phyloP scores from a whole-genome alignment of 192 early-diverging fungal genomes.

The Coemansia sp. region DNA sequence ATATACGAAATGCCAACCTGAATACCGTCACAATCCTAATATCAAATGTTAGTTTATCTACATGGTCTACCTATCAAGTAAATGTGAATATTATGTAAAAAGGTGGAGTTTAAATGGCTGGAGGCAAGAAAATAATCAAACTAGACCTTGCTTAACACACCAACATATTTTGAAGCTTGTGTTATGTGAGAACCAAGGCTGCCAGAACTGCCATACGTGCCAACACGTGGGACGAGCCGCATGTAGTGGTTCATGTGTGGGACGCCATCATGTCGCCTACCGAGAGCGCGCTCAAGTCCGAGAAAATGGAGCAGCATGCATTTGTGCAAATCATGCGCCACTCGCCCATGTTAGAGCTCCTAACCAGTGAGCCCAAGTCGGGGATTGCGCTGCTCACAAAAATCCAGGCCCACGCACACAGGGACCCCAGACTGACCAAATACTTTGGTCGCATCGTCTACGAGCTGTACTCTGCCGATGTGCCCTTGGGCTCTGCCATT shows the following conservation, averaged over 20 bases:
- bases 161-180: too few relatives aligned
- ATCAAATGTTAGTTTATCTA: too few relatives aligned
- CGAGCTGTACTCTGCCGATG: constrained; percentile 85
- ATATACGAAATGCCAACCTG: too few relatives aligned
- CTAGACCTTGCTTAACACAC: too few relatives aligned
- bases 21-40: too few relatives aligned
- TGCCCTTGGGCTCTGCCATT: constrained; percentile 86
- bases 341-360: constrained; percentile 70
- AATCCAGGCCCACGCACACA: constrained; percentile 83
- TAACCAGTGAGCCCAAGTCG: constrained; percentile 59
- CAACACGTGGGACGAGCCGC: constrained; percentile 69
- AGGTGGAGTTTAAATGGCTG: too few relatives aligned
- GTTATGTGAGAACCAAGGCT: too few relatives aligned
- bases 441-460: constrained; percentile 79
- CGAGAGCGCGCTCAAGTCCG: constrained; percentile 75
- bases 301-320: constrained; percentile 81
- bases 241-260: constrained; percentile 80
- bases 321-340: constrained; percentile 65
- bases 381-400: constrained; percentile 83
- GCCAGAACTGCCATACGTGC: constrained; percentile 30
- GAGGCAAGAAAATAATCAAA: too few relatives aligned
- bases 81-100: too few relatives aligned
- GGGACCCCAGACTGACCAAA: constrained; percentile 85
- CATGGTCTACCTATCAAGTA: too few relatives aligned
- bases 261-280: constrained; percentile 71